Base-by-base conservation (phyloP, 2,329 filamentous ascomycete genomes). In the Balansia obtecta region DNA sequence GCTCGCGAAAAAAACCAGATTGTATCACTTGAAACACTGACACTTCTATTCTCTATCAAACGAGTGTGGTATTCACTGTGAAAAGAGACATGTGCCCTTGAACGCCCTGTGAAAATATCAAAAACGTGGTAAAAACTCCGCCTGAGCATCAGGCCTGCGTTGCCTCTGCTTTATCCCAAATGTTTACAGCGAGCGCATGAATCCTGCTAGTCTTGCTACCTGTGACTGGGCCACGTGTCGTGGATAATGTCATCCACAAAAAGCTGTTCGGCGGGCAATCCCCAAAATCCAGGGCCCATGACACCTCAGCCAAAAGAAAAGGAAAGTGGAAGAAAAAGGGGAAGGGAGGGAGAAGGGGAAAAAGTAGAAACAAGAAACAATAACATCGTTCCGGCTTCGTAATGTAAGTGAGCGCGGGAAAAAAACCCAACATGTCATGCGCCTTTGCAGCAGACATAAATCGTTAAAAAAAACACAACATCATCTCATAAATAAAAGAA, bases 11-110 rank as follows among this genome's bases (percentile, higher is more conserved):
- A n/a, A n/a, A 10, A 48, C 15, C n/a, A 18, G 7, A 5, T 8
- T 6, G 27, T 8, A 27, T 27, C 10, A 10, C 2, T 40, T 27
- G 16, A 9, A 41, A 45, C 3, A 27, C 27, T 30, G 27, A 30
- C 39, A 49, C 40, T 45, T 53, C 49, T 49, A 51, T 49, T 45
- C 45, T 51, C 34, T 51, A 53, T 50, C 45, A 51, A 53, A 53
- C 12, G 52, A 51, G 46, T 20, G 49, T 51, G 37, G 15, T 44
- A 30, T 45, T 37, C 46, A 43, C 42, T 18, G n/a, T 30, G 30
- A 34, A 32, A 15, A 43, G 22, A 48, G 8, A 34, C 40, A 39
- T 10, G 42, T 16, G 18, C 40, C 50, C 41, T 20, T 27, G 33
- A 50, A 50, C 50, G 47, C 46, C 43, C 13, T 27, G 38, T 38